Conservation (phyloP, 2,329 filamentous ascomycete species). For the Bipolaris sorokiniana region DNA sequence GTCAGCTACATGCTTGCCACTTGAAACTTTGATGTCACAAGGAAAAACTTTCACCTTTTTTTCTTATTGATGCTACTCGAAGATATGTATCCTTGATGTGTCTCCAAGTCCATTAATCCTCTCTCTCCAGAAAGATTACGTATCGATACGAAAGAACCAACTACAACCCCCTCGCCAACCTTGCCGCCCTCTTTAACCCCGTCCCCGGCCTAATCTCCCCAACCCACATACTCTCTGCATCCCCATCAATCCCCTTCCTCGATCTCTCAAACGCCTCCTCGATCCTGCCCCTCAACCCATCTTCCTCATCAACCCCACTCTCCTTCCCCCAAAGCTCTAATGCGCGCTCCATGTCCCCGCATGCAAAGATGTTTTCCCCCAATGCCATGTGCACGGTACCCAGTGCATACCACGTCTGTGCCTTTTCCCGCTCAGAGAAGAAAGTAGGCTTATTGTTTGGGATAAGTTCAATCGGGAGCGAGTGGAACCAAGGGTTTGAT, state of each 20-base stretch:
- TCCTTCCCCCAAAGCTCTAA: constrained; percentile 24
- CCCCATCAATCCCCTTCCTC: constrained; percentile 37
- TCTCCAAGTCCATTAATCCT: too few relatives aligned
- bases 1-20: not conserved
- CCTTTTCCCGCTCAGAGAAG: constrained; percentile 38
- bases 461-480: constrained; percentile 40
- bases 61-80: not conserved
- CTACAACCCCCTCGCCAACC: constrained; percentile 15
- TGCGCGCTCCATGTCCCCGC: constrained; percentile 43
- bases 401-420: constrained; percentile 37
- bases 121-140: too few relatives aligned
- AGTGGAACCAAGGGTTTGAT: constrained; percentile 39
- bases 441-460: constrained; percentile 39
- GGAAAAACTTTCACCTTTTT: not conserved
- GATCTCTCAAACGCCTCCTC: constrained; percentile 36
- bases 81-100: too few relatives aligned
- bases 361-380: constrained; percentile 42
- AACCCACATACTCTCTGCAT: constrained; percentile 33
- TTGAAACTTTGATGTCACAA: not conserved
- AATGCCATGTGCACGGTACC: constrained; percentile 39
- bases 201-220: constrained; percentile 33
- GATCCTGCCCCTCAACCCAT: constrained; percentile 20
- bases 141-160: not conserved
- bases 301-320: constrained; percentile 5
- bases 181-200: constrained; percentile 31